phyloP scores from a whole-genome alignment of 345 rosid genomes.

The Linum trigynum region DNA sequence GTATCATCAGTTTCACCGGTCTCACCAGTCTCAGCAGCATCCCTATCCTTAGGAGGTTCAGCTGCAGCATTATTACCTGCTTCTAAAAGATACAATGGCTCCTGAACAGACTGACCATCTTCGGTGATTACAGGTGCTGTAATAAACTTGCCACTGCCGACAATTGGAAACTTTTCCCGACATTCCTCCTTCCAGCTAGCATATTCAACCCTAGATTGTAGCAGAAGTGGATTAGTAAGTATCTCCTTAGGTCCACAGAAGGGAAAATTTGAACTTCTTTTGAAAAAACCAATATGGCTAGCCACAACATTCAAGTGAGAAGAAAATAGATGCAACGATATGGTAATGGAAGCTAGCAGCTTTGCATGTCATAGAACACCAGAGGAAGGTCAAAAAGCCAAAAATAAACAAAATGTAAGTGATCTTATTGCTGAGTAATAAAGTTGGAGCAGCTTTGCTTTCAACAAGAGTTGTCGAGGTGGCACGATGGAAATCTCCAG shows the following conservation, averaged over 20 bases:
- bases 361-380: no score
- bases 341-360: no score
- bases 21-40: constrained; percentile 8
- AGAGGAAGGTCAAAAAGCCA: no score
- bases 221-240: constrained; percentile 9
- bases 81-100: constrained; percentile 71
- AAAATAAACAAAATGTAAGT: no score
- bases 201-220: constrained; percentile 57
- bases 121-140: constrained; percentile 90
- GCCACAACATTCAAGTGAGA: no score
- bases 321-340: no score
- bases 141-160: constrained; percentile 78
- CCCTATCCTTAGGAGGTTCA: constrained; percentile 15
- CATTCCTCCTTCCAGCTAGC: constrained; percentile 77
- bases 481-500: not conserved
- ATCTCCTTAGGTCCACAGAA: constrained; percentile 4
- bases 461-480: not conserved
- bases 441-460: not conserved
- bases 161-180: constrained; percentile 54
- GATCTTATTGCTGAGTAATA: no score
- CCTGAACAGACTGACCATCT: constrained; percentile 67
- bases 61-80: constrained; percentile 32
- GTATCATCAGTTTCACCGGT: constrained; percentile 8
- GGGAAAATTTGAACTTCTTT: not conserved
- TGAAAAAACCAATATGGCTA: no score